These are phyloP conservation scores for Hericium erinaceus DNA, from an alignment of 768 basidiomycete genomes.

Conservation along the genomic window DNA sequence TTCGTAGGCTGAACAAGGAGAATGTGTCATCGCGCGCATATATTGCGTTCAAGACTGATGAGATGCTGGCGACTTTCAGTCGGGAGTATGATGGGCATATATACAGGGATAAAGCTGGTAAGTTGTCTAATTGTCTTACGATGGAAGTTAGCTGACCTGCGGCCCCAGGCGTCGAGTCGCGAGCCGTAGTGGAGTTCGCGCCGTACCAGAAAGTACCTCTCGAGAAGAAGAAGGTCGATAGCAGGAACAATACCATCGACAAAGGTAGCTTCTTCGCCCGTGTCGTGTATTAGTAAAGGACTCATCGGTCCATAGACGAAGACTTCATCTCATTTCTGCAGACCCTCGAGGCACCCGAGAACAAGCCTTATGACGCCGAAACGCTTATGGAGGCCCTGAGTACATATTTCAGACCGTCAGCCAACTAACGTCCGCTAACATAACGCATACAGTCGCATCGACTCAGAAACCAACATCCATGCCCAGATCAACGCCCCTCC, in stretches of 20 bases:
- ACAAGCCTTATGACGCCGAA: slow-evolving; percentile 43
- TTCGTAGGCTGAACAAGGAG: slow-evolving; percentile 67
- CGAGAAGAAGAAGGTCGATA: slow-evolving; percentile 70
- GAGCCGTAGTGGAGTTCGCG: slow-evolving; percentile 89
- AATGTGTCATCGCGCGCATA: slow-evolving; percentile 84
- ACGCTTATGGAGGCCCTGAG: slow-evolving; percentile 52
- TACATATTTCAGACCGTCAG: slow-evolving; percentile 24
- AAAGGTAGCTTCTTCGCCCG: slow-evolving; percentile 42
- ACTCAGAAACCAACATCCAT: slow-evolving; percentile 40
- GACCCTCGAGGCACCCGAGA: slow-evolving; percentile 45
- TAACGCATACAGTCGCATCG: slow-evolving; percentile 45
- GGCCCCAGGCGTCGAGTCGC: slow-evolving; percentile 61
- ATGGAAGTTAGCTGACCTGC: neutral
- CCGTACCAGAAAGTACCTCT: slow-evolving; percentile 82
- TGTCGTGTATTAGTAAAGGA: too few species aligned
- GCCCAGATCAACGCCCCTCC: slow-evolving; percentile 82
- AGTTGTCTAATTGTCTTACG: slow-evolving; percentile 12
- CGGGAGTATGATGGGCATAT: slow-evolving; percentile 84
- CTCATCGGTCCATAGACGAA: slow-evolving; percentile 43
- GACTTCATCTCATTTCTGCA: slow-evolving; percentile 79
- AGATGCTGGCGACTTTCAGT: slow-evolving; percentile 64
- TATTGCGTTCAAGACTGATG: slow-evolving; percentile 77
- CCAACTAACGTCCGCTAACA: neutral
- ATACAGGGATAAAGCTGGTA: slow-evolving; percentile 88
- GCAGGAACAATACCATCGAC: slow-evolving; percentile 80